Evolutionary conservation across 106 monocot genomes (phyloP), one percentile per base, ranked within the genome.

Genomic region (Chionographis japonica): DNA sequence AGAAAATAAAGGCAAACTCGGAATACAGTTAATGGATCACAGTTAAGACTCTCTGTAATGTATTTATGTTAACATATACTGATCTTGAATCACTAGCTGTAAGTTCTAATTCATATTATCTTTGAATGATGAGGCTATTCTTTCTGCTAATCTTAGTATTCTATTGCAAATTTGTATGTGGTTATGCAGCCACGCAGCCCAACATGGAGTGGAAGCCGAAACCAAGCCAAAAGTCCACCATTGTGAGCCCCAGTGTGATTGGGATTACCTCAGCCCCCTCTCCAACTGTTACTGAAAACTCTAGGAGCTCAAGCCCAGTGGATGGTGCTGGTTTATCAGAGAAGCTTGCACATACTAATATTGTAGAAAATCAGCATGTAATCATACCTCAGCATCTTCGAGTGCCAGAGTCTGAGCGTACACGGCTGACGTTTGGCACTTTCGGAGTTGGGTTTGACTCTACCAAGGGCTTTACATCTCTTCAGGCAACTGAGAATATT

Each of bases 141-240:
- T 27, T 27, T 27, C 27, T 27, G 27, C 1, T 27, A 27, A 27
- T 27, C 27, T 27, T 27, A 27, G 27, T 27, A 27, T 46, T 5
- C 9, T 10, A 46, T 46, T 46, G 9, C 9, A 46, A 46, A 46
- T 46, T 46, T 46, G 11, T 51, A 52, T 67, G 18, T 60, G 49
- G 57, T 14, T 40, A 7, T 79, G 66, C 85, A 86, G 91, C 77
- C 36, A 37, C 62, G 68, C 88, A 81, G 40, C 39, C 68, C 8
- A 81, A 70, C 49, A 85, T 88, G 85, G 92, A 88, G 61, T 92
- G 92, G 92, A 83, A 86, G 67, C 92, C 92, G 56, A 93, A 93
- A 73, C 70, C 85, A 52, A 86, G 68, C 63, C 69, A 85, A 72
- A 88, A 85, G 60, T 19, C 80, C 19, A 66, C 58, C 52, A 61